Percentiles rank a stretch among this genome's conserved stretches.
Evolutionary conservation across 1,284 basidiomycete species (phyloP).

Genomic region (Cutaneotrichosporon arboriforme): DNA sequence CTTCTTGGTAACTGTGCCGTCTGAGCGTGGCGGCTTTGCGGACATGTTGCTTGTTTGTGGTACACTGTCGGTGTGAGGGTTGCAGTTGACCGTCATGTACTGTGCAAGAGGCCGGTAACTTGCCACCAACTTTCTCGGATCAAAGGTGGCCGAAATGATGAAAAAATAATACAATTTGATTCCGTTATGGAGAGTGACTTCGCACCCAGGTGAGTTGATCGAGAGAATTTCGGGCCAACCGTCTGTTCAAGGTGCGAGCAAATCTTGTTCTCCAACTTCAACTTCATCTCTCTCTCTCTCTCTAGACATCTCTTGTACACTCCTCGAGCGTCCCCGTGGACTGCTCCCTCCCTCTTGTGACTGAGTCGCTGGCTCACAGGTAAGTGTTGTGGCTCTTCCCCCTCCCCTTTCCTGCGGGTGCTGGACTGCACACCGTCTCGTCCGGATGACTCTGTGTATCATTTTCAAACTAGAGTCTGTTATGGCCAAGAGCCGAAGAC

Average conservation of each 20-base stretch:
- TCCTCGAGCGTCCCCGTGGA: neutral
- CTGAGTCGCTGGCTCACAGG: constrained; percentile 11
- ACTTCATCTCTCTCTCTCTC: neutral
- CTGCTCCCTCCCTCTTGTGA: neutral
- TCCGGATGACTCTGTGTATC: constrained; percentile 46
- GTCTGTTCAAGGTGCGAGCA: neutral
- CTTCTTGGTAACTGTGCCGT: constrained; percentile 31
- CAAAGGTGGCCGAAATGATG: constrained; percentile 12
- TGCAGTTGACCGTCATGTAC: neutral
- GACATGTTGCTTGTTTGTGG: constrained; percentile 27
- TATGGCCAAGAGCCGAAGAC: constrained; percentile 48
- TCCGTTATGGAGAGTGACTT: neutral
- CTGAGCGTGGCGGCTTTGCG: constrained; percentile 20
- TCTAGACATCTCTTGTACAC: neutral
- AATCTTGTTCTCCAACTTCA: neutral
- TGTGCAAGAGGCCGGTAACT: neutral
- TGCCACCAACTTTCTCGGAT: constrained; percentile 27
- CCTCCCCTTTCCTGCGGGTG: constrained; percentile 1
- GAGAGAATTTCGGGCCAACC: constrained; percentile 11
- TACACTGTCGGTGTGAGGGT: neutral
- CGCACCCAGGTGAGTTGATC: neutral
- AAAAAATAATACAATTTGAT: constrained; percentile 14
- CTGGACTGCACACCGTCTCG: constrained; percentile 7
- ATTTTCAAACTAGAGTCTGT: constrained; percentile 50
- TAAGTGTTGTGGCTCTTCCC: constrained; percentile 6